A percentile compares a stretch with the other conserved stretches of the same genome.
These are phyloP conservation scores for Eleusine indica DNA, from an alignment of 176 grass and related monocot genomes.

Conservation along the genomic window DNA sequence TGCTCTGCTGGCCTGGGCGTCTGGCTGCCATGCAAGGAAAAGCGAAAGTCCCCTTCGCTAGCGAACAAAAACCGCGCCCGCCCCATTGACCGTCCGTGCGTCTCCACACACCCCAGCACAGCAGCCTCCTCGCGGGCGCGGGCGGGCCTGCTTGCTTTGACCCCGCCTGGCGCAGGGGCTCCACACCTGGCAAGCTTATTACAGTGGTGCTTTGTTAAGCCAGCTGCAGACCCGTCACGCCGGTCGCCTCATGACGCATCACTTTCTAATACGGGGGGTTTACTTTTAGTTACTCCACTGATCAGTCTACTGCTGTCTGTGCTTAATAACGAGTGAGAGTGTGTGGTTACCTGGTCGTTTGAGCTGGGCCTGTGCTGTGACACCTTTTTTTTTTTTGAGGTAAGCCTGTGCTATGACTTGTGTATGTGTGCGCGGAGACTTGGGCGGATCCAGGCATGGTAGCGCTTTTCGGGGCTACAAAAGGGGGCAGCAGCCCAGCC, in stretches of 20 bases:
- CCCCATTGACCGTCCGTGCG: constrained; percentile 1
- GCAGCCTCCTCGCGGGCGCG: background rate
- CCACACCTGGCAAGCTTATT: background rate
- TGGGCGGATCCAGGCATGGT: constrained; percentile 15
- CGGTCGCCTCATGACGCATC: background rate
- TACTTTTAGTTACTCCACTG: background rate
- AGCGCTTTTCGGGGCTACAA: constrained; percentile 17
- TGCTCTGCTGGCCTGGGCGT: background rate
- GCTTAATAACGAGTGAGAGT: background rate
- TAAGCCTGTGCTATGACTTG: background rate
- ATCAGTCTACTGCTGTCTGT: background rate
- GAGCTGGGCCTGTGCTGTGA: background rate
- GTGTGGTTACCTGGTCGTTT: background rate
- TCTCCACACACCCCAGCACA: background rate
- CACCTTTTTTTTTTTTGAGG: background rate
- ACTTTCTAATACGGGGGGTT: background rate
- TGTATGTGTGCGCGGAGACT: background rate
- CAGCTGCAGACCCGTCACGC: background rate
- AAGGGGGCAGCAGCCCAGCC: background rate
- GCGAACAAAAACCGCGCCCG: background rate
- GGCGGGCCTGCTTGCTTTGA: constrained; percentile 38
- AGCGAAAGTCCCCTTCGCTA: background rate
- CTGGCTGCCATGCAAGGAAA: background rate
- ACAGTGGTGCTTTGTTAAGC: background rate
- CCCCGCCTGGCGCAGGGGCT: constrained; percentile 35